These are phyloP conservation scores for Niveomyces coronatus DNA, from an alignment of 2,329 filamentous ascomycete species.

Conservation along the genomic window DNA sequence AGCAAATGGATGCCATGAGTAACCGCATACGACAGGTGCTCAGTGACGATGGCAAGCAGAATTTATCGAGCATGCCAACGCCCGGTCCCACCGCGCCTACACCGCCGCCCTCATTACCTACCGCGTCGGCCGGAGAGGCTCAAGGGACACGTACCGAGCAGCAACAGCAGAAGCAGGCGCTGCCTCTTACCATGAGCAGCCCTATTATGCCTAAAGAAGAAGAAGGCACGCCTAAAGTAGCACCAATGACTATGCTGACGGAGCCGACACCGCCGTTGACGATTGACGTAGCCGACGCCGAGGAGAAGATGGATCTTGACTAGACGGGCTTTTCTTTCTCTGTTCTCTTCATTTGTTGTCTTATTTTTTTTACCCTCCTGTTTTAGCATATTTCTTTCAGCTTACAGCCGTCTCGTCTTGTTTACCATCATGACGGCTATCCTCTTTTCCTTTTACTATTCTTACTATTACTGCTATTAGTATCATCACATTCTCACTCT, in stretches of 20 bases:
- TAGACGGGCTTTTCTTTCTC: slow-evolving; percentile 12
- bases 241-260: slow-evolving; percentile 19
- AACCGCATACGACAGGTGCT: slow-evolving; percentile 32
- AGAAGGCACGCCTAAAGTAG: slow-evolving; percentile 18
- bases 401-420: neutral
- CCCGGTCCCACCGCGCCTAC: slow-evolving; percentile 8
- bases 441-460: no score
- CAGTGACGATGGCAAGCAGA: slow-evolving; percentile 18
- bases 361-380: neutral
- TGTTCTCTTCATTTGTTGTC: neutral
- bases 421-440: no score
- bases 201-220: slow-evolving; percentile 18
- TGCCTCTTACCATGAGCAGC: no score
- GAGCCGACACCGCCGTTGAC: slow-evolving; percentile 31
- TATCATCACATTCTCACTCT: no score
- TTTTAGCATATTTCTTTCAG: neutral
- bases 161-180: no score
- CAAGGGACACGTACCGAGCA: neutral
- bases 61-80: slow-evolving; percentile 10
- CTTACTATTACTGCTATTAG: no score
- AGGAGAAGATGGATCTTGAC: slow-evolving; percentile 29
- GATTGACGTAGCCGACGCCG: slow-evolving; percentile 27
- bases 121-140: neutral
- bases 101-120: slow-evolving; percentile 1
- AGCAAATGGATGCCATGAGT: slow-evolving; percentile 35